These are phyloP conservation scores for Gentiana dahurica DNA, from an alignment of 257 asterid genomes.

Conservation along the genomic window DNA sequence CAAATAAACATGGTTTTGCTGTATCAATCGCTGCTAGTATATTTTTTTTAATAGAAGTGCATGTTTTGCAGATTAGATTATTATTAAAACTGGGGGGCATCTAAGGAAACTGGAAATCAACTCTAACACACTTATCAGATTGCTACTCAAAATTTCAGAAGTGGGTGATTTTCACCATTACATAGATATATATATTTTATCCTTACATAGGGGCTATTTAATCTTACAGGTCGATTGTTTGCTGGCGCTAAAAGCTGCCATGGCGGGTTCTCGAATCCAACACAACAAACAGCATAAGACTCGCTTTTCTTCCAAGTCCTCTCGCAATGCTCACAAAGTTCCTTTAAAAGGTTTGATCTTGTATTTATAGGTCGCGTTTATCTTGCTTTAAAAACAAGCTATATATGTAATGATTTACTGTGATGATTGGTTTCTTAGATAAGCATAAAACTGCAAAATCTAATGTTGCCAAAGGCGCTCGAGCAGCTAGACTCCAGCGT, in stretches of 20 bases:
- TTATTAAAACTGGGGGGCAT: too few species aligned
- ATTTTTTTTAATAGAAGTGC: too few species aligned
- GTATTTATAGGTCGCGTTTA: background rate
- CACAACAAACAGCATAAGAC: slow-evolving; percentile 68
- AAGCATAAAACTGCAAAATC: slow-evolving; percentile 42
- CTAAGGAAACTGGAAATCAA: too few species aligned
- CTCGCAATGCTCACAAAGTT: slow-evolving; percentile 74
- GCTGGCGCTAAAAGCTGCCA: slow-evolving; percentile 9
- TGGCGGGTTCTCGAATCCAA: slow-evolving; percentile 76
- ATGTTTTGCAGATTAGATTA: too few species aligned
- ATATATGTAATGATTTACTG: background rate
- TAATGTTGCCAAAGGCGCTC: slow-evolving; percentile 58
- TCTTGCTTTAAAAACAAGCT: too few species aligned
- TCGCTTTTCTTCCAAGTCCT: slow-evolving; percentile 77
- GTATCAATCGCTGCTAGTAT: too few species aligned
- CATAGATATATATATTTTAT: too few species aligned
- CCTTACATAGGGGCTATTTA: slow-evolving; percentile 10
- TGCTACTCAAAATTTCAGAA: too few species aligned
- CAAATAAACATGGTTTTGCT: too few species aligned
- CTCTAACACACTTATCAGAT: too few species aligned
- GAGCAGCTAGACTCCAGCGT: slow-evolving; percentile 77
- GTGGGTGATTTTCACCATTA: too few species aligned
- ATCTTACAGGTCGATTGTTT: background rate
- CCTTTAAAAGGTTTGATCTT: slow-evolving; percentile 46
- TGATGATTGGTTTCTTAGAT: slow-evolving; percentile 28